These are phyloP conservation scores for Xerocomellus chrysenteron DNA, from an alignment of 768 basidiomycete genomes.

Conservation along the genomic window DNA sequence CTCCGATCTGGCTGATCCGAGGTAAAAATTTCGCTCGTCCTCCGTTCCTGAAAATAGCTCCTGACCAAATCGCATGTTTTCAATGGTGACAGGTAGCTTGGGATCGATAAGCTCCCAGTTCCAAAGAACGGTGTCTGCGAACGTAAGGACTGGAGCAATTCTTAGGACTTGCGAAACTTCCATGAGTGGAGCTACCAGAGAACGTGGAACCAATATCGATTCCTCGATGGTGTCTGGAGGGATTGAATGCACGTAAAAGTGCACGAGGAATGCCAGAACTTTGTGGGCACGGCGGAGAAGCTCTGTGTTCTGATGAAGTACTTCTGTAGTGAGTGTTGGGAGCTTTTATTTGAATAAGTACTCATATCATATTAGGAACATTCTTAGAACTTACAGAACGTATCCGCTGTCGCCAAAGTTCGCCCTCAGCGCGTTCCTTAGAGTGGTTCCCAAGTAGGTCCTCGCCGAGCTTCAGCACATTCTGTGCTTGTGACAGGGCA, in stretches of 20 bases:
- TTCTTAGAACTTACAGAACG: conserved; percentile 50
- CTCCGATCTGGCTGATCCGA: conserved; percentile 81
- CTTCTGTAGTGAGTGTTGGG: conserved; percentile 60
- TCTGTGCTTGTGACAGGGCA: conserved; percentile 54
- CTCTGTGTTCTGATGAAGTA: conserved; percentile 54
- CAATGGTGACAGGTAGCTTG: conserved; percentile 53
- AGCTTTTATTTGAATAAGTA: conserved; percentile 47
- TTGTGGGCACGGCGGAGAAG: conserved; percentile 81
- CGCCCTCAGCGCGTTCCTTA: conserved; percentile 52
- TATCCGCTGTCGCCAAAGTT: conserved; percentile 66
- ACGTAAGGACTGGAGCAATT: conserved; percentile 93
- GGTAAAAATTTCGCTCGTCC: conserved; percentile 85
- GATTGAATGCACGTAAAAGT: conserved; percentile 87
- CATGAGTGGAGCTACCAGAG: conserved; percentile 76
- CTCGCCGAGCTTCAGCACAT: conserved; percentile 55
- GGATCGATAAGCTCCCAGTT: conserved; percentile 72
- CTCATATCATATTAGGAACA: conserved; percentile 1
- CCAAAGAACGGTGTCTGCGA: conserved; percentile 95
- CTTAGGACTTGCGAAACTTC: conserved; percentile 71
- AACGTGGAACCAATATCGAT: conserved; percentile 64
- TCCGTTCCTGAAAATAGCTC: conserved; percentile 82
- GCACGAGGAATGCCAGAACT: conserved; percentile 84
- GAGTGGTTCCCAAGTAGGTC: conserved; percentile 49
- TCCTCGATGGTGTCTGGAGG: conserved; percentile 40
- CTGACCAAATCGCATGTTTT: conserved; percentile 68